Conservation (phyloP, 1,284 basidiomycete species). For the Erythrobasidium hasegawianum region DNA sequence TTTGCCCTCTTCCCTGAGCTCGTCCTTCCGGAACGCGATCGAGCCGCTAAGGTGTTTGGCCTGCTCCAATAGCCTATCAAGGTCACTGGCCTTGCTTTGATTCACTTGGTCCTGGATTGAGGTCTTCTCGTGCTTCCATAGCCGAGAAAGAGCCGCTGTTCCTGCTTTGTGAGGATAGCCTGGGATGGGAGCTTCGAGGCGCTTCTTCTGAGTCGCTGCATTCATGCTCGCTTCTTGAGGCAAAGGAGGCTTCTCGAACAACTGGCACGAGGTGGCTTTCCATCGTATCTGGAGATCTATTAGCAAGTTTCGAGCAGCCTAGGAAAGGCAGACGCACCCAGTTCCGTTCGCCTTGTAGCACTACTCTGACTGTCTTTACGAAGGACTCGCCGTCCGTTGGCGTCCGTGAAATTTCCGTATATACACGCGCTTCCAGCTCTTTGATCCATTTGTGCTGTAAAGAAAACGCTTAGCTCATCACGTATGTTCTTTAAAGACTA, state of each 20-base stretch:
- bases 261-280: constrained; percentile 41
- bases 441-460: constrained; percentile 30
- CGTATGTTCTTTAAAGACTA: too few relatives aligned
- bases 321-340: constrained; percentile 58
- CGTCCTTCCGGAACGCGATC: constrained; percentile 17
- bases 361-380: constrained; percentile 63
- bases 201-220: constrained; percentile 28
- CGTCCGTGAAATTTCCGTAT: constrained; percentile 23
- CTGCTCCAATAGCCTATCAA: constrained; percentile 22
- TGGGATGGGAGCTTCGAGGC: constrained; percentile 1
- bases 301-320: too few relatives aligned
- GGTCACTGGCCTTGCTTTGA: constrained; percentile 6
- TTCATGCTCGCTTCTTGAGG: constrained; percentile 1
- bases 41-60: constrained; percentile 12
- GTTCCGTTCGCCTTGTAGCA: constrained; percentile 74
- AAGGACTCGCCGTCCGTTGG: constrained; percentile 51
- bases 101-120: constrained; percentile 35
- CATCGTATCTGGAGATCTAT: constrained; percentile 40
- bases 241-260: constrained; percentile 36
- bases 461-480: too few relatives aligned
- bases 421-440: constrained; percentile 14
- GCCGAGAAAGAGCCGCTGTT: constrained; percentile 34
- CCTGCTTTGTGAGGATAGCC: constrained; percentile 39
- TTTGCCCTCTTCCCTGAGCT: constrained; percentile 22
- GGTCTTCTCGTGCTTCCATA: constrained; percentile 39